Conservation (phyloP, 306 rosid genomes). For the Amphicarpaea edgeworthii region DNA sequence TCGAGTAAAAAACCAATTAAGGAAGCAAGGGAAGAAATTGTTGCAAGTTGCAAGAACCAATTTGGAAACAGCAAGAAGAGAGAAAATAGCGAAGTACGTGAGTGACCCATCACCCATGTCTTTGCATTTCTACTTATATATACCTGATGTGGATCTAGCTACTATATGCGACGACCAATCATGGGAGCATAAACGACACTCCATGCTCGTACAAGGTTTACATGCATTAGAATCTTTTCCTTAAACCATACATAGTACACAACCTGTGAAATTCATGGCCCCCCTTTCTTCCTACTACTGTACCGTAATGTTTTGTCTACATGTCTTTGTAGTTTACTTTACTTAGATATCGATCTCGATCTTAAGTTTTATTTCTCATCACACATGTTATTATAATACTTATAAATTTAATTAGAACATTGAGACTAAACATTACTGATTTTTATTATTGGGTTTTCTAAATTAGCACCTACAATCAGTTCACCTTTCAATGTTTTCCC, state of each 20-base stretch:
- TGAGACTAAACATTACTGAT: background rate
- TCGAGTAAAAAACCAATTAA: too few species aligned
- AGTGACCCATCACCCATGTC: background rate
- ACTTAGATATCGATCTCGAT: too few species aligned
- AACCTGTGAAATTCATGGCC: slow-evolving; percentile 4
- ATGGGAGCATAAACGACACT: slow-evolving; percentile 23
- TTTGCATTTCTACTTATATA: background rate
- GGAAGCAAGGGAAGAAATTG: background rate
- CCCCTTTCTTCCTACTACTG: slow-evolving; percentile 16
- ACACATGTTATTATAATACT: background rate
- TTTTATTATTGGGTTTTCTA: background rate
- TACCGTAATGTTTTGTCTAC: slow-evolving; percentile 18
- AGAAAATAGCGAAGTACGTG: too few species aligned
- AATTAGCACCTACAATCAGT: background rate
- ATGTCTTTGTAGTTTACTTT: slow-evolving; percentile 1
- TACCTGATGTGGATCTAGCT: slow-evolving; percentile 13
- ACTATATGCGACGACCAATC: slow-evolving; percentile 6
- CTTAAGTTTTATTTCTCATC: background rate
- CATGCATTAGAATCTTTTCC: slow-evolving; percentile 26
- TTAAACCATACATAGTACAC: background rate
- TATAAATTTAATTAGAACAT: background rate
- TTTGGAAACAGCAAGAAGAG: background rate
- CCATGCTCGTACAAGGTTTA: slow-evolving; percentile 4
- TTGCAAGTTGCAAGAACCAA: background rate
- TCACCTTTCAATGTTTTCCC: background rate